Conservation (phyloP, 495 filamentous ascomycete species). For the Lasiosphaeria hispida region DNA sequence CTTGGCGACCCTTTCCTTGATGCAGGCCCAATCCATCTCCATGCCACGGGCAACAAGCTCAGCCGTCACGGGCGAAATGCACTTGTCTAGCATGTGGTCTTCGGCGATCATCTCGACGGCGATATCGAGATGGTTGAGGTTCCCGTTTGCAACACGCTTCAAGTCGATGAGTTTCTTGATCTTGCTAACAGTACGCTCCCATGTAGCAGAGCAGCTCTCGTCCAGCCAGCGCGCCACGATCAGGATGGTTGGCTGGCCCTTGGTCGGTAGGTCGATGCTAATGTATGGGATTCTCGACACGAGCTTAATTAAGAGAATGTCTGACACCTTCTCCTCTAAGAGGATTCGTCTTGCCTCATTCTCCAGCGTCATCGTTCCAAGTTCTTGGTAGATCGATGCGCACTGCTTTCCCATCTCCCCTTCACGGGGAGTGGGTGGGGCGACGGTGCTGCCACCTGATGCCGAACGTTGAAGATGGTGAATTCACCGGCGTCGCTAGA, state of each 20-base stretch:
- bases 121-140: not conserved
- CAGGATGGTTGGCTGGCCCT: constrained; percentile 3
- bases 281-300: not conserved
- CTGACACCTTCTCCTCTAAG: not conserved
- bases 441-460: too few species aligned
- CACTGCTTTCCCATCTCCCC: not conserved
- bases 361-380: not conserved
- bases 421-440: not conserved
- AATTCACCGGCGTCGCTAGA: too few species aligned
- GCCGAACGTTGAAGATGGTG: too few species aligned
- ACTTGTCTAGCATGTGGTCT: not conserved
- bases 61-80: not conserved
- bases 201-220: not conserved
- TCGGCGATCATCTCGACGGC: constrained; percentile 2
- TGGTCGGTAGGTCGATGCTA: not conserved
- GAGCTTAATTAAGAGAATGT: not conserved
- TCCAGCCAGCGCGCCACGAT: constrained; percentile 1
- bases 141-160: not conserved
- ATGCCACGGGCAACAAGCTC: not conserved
- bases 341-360: not conserved
- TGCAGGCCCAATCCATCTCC: not conserved
- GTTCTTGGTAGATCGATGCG: not conserved
- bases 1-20: not conserved
- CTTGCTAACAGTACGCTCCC: not conserved
- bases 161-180: not conserved